A percentile compares a stretch with the other conserved stretches of the same genome.
phyloP scores from a whole-genome alignment of 129 eudicot species.

The Helianthus tuberosus region DNA sequence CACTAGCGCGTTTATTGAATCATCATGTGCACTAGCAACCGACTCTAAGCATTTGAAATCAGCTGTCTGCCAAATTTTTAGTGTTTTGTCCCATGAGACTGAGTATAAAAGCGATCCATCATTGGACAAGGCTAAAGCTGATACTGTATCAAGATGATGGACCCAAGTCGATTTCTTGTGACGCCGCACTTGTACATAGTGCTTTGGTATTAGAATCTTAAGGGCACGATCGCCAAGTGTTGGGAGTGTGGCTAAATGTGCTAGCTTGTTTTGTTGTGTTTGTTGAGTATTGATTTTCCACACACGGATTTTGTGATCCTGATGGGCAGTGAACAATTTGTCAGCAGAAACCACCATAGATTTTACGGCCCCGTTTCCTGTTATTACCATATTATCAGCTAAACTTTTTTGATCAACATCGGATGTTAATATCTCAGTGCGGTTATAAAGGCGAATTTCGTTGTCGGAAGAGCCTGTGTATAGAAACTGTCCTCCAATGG shows the following conservation, averaged over 20 bases:
- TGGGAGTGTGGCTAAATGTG: conserved; percentile 63
- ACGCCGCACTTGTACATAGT: conserved; percentile 54
- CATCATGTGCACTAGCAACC: conserved; percentile 60
- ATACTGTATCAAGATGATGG: conserved; percentile 64
- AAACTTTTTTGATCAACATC: conserved; percentile 17
- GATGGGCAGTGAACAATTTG: conserved; percentile 65
- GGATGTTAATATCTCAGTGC: conserved; percentile 28
- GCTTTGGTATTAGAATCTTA: conserved; percentile 48
- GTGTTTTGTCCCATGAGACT: conserved; percentile 69
- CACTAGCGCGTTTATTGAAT: conserved; percentile 62
- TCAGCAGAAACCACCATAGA: conserved; percentile 46
- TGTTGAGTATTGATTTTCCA: conserved; percentile 48
- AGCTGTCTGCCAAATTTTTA: conserved; percentile 60
- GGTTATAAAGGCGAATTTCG: conserved; percentile 49
- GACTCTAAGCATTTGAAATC: conserved; percentile 75
- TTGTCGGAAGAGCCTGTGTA: conserved; percentile 58
- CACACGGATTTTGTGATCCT: conserved; percentile 64
- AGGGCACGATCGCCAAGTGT: conserved; percentile 56
- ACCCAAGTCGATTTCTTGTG: conserved; percentile 72
- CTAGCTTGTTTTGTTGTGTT: conserved; percentile 33
- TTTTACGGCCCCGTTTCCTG: conserved; percentile 65
- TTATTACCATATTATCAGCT: conserved; percentile 19
- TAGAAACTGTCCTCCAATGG: conserved; percentile 43
- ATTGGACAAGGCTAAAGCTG: conserved; percentile 53
- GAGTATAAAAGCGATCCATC: conserved; percentile 60